These are phyloP conservation scores for Pachyrhizus erosus DNA, from an alignment of 306 rosid genomes.

Conservation along the genomic window DNA sequence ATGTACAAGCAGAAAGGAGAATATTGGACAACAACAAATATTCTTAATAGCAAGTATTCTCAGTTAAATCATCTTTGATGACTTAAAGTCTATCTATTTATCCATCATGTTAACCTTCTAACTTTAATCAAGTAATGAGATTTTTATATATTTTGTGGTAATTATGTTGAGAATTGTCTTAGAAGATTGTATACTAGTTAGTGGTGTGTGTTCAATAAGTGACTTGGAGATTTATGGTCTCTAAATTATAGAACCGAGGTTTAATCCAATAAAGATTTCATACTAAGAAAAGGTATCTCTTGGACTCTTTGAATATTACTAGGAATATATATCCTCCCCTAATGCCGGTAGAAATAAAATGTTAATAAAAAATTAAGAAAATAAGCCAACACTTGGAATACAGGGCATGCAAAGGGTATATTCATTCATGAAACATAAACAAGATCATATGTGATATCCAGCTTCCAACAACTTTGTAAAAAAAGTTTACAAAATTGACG, in stretches of 20 bases:
- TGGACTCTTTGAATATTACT: neutral
- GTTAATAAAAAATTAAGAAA: neutral
- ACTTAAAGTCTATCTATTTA: neutral
- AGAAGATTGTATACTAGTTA: conserved; percentile 5
- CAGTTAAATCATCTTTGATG: neutral
- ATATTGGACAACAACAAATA: conserved; percentile 3
- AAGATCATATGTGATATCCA: conserved; percentile 2
- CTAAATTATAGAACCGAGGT: neutral
- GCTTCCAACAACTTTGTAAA: too few species aligned
- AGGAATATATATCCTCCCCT: neutral
- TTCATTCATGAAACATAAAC: neutral
- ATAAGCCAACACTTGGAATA: neutral
- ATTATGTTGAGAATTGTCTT: neutral
- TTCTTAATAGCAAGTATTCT: neutral
- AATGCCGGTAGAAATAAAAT: neutral
- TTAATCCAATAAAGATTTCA: conserved; percentile 3
- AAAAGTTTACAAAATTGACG: too few species aligned
- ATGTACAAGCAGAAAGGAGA: neutral
- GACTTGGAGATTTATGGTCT: neutral
- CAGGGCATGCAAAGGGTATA: neutral
- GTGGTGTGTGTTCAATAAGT: neutral
- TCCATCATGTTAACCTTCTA: conserved; percentile 16
- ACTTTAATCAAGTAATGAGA: conserved; percentile 24
- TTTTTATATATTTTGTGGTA: neutral
- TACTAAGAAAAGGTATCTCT: neutral